phyloP scores from a whole-genome alignment of 2,329 filamentous ascomycete species.

The Colletotrichum magnum region DNA sequence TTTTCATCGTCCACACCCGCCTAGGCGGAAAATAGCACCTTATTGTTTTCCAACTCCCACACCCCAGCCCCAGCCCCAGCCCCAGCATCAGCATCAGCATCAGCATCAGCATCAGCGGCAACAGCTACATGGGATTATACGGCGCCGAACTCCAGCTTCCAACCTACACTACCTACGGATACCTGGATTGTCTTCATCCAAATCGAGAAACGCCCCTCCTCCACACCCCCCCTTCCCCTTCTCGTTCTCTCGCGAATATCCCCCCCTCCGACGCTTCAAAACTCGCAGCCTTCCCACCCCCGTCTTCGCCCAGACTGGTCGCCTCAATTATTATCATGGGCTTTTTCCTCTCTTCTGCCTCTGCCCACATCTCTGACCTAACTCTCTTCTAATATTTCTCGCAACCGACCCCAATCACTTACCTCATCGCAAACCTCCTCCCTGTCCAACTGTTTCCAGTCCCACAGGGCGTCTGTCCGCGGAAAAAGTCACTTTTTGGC shows the following conservation, averaged over 20 bases:
- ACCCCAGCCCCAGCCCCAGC: not conserved
- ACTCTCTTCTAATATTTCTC: slow-evolving; percentile 32
- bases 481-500: slow-evolving; percentile 12
- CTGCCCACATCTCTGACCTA: slow-evolving; percentile 28
- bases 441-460: not conserved
- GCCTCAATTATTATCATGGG: slow-evolving; percentile 32
- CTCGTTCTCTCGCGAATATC: slow-evolving; percentile 30
- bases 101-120: no score
- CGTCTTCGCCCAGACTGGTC: slow-evolving; percentile 14
- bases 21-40: slow-evolving; percentile 22
- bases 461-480: not conserved
- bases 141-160: no score
- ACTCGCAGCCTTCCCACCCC: slow-evolving; percentile 39
- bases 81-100: no score
- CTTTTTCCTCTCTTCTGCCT: slow-evolving; percentile 2
- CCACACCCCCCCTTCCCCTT: not conserved
- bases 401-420: slow-evolving; percentile 16
- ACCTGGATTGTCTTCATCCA: slow-evolving; percentile 35
- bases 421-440: slow-evolving; percentile 26
- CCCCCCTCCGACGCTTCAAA: slow-evolving; percentile 34
- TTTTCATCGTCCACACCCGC: slow-evolving; percentile 20
- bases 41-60: not conserved
- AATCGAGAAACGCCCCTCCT: slow-evolving; percentile 29
- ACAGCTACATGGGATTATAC: no score
- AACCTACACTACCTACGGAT: no score